A percentile compares a stretch with the other conserved stretches of the same genome.
phyloP scores from a whole-genome alignment of 2,329 filamentous ascomycete genomes.

The Penicillium sp. region DNA sequence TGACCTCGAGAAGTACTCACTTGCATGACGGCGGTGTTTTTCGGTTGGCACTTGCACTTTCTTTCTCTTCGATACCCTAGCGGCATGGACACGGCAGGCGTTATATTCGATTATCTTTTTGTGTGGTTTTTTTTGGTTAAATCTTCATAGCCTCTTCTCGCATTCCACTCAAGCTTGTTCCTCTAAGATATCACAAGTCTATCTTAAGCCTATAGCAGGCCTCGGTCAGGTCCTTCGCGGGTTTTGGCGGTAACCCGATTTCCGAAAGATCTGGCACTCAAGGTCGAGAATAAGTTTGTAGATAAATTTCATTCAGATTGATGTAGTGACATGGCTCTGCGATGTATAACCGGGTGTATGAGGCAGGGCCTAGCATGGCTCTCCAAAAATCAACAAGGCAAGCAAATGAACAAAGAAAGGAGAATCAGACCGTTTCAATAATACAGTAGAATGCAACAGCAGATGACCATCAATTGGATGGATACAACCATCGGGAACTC shows the following conservation, averaged over 20 bases:
- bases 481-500: conserved; percentile 10
- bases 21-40: conserved; percentile 24
- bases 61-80: conserved; percentile 23
- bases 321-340: conserved; percentile 18
- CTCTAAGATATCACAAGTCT: neutral
- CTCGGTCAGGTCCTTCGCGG: neutral
- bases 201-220: neutral
- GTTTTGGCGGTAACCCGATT: neutral
- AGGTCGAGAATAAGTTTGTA: neutral
- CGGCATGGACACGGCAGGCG: conserved; percentile 20
- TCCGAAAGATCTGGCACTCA: neutral
- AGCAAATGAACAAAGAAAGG: conserved; percentile 13
- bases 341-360: conserved; percentile 22
- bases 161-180: neutral
- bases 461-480: conserved; percentile 7
- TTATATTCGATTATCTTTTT: conserved; percentile 1
- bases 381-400: conserved; percentile 16
- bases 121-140: neutral
- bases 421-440: conserved; percentile 26
- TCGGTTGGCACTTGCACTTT: conserved; percentile 6
- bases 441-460: conserved; percentile 27
- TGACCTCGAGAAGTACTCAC: conserved; percentile 3
- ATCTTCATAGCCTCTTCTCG: neutral
- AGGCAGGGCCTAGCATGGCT: conserved; percentile 12
- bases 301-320: neutral